Base-by-base conservation (phyloP, 768 basidiomycete genomes). In the Mycena galericulata region DNA sequence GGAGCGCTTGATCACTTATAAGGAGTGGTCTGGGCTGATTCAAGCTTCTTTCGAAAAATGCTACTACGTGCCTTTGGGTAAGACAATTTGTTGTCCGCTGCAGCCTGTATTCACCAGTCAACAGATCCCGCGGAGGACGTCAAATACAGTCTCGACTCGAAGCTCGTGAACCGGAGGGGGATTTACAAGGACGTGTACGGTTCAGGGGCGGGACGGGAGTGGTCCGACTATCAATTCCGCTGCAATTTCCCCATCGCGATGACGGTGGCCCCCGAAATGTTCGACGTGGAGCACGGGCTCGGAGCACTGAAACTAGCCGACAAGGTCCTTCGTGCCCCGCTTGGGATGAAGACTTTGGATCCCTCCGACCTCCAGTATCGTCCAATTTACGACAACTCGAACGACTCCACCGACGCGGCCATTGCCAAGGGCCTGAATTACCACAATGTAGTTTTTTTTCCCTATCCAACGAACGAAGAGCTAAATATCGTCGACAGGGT, bases 111-210 rank as follows among this genome's bases (percentile, higher is more conserved):
- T 65, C 22, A 53, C 26, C 61, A 71, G 26, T 73, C 29, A 38
- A 32, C 75, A 93, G 96, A 97, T 76, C 86, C 90, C 1, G 75
- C 81, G 14, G 87, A 93, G 27, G 97, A 99, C 75, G 69, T 73
- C 4, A 81, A 89, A 18, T 95, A 95, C 81, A 85, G 85, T 61
- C 79, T 98, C 73, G 84, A 94, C 74, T 73, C 93, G 4, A 84
- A 73, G 26, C 79, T 98, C 38, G 85, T 98, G 67, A 93, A 95
- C 76, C 91, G 95, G 17, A 87, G 98, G 64, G 98, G 97, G 6
- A 97, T 98, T 76, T 99, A 99, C 86, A 99, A 99, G 85, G 98
- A 99, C 77, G 95, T 99, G 9, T 92, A 92, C 72, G 95, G 97
- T 43, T 96, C 98, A 14, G 94, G 94, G 0, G 75, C 85, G 53